Conservation (phyloP, 208 protist genomes). For the Wallacemonas sp. region DNA sequence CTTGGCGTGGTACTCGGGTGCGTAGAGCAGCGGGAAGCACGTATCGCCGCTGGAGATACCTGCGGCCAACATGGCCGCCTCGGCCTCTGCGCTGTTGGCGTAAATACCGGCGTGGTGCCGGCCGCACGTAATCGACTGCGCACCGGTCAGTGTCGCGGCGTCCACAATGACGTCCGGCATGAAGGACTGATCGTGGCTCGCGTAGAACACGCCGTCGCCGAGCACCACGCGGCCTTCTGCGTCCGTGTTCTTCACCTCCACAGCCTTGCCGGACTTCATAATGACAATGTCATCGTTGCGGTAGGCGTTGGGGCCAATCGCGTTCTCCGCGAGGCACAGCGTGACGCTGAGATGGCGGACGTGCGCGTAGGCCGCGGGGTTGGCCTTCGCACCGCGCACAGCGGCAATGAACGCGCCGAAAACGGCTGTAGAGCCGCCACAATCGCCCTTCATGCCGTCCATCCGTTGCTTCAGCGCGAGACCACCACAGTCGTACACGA, state of each 20-base stretch:
- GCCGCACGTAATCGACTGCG: conserved; percentile 84
- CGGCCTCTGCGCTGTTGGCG: conserved; percentile 59
- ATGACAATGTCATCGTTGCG: conserved; percentile 84
- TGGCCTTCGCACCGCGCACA: conserved; percentile 41
- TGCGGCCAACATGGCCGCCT: conserved; percentile 44
- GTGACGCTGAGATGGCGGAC: conserved; percentile 56
- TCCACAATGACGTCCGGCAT: conserved; percentile 79
- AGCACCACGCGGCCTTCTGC: conserved; percentile 89
- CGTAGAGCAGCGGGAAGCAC: conserved; percentile 84
- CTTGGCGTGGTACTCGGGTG: conserved; percentile 74
- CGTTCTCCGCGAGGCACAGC: conserved; percentile 88
- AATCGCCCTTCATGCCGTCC: conserved; percentile 89
- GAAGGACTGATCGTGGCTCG: conserved; percentile 57
- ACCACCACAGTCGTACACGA: conserved; percentile 91
- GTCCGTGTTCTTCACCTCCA: conserved; percentile 91
- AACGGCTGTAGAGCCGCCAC: conserved; percentile 82
- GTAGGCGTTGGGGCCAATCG: conserved; percentile 63
- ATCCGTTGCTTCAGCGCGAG: conserved; percentile 84
- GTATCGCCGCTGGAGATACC: conserved; percentile 66
- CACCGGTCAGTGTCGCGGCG: conserved; percentile 92
- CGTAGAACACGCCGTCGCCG: conserved; percentile 88
- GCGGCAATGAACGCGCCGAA: conserved; percentile 73
- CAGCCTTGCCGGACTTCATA: conserved; percentile 86
- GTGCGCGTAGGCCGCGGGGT: conserved; percentile 22
- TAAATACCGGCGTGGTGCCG: conserved; percentile 73